These are phyloP conservation scores for Gossypioides kirkii DNA, from an alignment of 345 rosid species.

Conservation along the genomic window DNA sequence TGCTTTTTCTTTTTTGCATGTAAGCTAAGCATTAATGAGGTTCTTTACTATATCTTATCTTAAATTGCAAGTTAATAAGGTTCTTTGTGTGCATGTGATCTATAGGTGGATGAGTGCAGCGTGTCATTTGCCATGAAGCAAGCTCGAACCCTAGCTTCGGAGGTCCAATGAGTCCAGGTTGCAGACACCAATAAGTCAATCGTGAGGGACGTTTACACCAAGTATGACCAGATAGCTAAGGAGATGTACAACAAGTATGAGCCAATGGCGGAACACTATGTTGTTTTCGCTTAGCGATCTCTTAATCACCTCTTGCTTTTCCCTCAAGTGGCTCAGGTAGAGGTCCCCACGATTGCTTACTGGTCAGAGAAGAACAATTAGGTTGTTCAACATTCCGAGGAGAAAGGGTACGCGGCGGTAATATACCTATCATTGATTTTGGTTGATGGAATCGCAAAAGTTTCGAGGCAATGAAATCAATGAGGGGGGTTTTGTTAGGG, in stretches of 20 bases:
- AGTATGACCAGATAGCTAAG: conserved; percentile 48
- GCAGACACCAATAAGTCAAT: conserved; percentile 41
- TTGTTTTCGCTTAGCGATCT: conserved; percentile 45
- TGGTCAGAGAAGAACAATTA: conserved; percentile 70
- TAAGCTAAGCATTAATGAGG: conserved; percentile 28
- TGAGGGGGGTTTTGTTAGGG: neutral
- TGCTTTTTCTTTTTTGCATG: neutral
- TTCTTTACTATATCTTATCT: neutral
- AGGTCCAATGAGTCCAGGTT: conserved; percentile 53
- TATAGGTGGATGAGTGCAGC: conserved; percentile 52
- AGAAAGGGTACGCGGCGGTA: conserved; percentile 40
- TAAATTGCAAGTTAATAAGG: too few relatives aligned
- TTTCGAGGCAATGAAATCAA: conserved; percentile 19
- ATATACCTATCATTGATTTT: conserved; percentile 57
- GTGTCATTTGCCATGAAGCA: conserved; percentile 62
- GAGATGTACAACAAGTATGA: conserved; percentile 44
- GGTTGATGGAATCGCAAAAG: conserved; percentile 46
- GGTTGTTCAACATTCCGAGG: conserved; percentile 30
- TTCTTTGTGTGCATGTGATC: neutral
- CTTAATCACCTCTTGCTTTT: conserved; percentile 52
- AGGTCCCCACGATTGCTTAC: conserved; percentile 52
- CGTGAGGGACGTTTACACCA: conserved; percentile 26
- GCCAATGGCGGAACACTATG: conserved; percentile 52
- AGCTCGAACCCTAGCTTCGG: conserved; percentile 53
- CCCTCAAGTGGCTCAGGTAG: conserved; percentile 47